phyloP scores from a whole-genome alignment of 768 basidiomycete species.

The Phylloporus sp. region DNA sequence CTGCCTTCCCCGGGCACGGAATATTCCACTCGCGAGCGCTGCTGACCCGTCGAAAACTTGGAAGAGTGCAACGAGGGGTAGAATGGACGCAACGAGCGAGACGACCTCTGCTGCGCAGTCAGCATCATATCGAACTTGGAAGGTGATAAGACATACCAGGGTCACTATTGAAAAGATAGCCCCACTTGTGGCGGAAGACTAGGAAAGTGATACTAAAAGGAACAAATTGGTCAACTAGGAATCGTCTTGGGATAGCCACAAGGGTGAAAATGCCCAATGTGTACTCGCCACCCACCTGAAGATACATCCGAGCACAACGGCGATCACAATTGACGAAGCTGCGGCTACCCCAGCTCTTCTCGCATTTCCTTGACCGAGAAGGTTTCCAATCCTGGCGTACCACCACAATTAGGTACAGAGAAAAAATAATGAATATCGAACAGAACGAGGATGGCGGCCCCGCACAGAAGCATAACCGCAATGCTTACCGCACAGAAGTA shows the following conservation, averaged over 20 bases:
- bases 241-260: neutral
- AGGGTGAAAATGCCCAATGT: neutral
- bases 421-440: neutral
- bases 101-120: slow-evolving; percentile 37
- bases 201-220: slow-evolving; percentile 46
- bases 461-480: neutral
- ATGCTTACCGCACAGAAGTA: slow-evolving; percentile 69
- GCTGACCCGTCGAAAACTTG: slow-evolving; percentile 81
- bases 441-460: neutral
- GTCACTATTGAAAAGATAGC: slow-evolving; percentile 68
- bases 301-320: slow-evolving; percentile 56
- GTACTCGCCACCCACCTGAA: slow-evolving; percentile 45
- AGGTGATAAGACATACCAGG: slow-evolving; percentile 36
- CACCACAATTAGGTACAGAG: neutral
- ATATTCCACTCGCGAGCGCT: slow-evolving; percentile 66
- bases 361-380: slow-evolving; percentile 76
- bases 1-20: slow-evolving; percentile 81
- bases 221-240: neutral
- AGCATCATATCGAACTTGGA: neutral
- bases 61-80: slow-evolving; percentile 73
- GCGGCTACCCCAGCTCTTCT: slow-evolving; percentile 68
- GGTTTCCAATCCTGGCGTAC: slow-evolving; percentile 68
- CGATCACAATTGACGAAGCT: slow-evolving; percentile 59
- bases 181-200: slow-evolving; percentile 62
- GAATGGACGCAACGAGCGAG: slow-evolving; percentile 49